Percentiles rank a stretch among this genome's conserved stretches.
Evolutionary conservation across 2,329 filamentous ascomycete species (phyloP).

Genomic region (Epicoccum nigrum): DNA sequence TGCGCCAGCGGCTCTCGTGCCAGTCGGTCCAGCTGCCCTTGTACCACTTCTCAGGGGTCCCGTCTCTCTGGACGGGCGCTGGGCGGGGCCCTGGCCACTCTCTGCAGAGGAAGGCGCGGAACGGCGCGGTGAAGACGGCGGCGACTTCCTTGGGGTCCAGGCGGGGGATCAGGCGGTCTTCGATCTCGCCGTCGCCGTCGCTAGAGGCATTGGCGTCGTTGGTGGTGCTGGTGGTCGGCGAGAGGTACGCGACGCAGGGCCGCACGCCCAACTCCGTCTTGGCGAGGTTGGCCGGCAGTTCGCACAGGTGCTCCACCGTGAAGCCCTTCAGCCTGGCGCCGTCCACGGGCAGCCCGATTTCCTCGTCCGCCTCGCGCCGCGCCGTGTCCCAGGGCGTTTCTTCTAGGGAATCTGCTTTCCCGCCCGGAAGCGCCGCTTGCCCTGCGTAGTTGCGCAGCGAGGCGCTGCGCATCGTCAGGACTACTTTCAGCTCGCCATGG

Average conservation of each 20-base stretch:
- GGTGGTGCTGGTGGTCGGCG: conserved; percentile 19
- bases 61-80: conserved; percentile 48
- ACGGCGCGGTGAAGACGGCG: conserved; percentile 88
- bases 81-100: conserved; percentile 55
- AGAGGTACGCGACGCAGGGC: conserved; percentile 66
- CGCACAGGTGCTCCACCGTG: conserved; percentile 83
- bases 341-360: conserved; percentile 83
- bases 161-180: conserved; percentile 75
- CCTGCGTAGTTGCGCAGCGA: conserved; percentile 67
- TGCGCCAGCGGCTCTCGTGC: conserved; percentile 77
- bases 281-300: conserved; percentile 68
- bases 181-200: conserved; percentile 40
- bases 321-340: conserved; percentile 75
- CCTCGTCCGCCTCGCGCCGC: conserved; percentile 87
- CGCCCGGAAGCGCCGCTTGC: conserved; percentile 85
- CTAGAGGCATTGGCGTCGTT: background rate
- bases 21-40: conserved; percentile 80
- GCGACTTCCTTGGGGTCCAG: conserved; percentile 91
- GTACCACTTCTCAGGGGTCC: conserved; percentile 74
- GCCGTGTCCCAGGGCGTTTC: conserved; percentile 78
- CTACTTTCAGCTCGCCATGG: conserved; percentile 74
- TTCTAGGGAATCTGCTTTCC: conserved; percentile 60
- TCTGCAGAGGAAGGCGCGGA: conserved; percentile 77
- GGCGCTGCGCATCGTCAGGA: conserved; percentile 66
- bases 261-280: conserved; percentile 58